These are phyloP conservation scores for Fagopyrum esculentum DNA, from an alignment of 148 eudicot species.

Conservation along the genomic window DNA sequence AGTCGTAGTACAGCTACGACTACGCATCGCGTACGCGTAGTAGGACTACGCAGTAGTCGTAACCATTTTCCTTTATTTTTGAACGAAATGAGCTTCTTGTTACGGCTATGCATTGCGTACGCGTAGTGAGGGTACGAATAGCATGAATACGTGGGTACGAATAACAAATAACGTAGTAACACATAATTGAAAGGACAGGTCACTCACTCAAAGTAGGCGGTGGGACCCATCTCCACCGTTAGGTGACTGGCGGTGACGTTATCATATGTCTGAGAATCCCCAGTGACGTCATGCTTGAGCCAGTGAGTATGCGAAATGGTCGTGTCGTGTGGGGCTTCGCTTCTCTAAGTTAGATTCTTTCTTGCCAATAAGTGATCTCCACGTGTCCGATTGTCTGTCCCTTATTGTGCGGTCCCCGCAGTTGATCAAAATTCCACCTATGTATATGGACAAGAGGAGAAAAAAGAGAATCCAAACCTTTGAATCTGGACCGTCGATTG, in stretches of 20 bases:
- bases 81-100: too few species aligned
- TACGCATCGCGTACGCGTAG: too few species aligned
- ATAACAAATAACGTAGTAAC: not conserved
- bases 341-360: not conserved
- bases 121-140: too few species aligned
- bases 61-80: too few species aligned
- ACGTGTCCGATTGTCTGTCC: not conserved
- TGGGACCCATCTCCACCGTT: not conserved
- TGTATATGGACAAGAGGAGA: not conserved
- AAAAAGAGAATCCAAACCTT: not conserved
- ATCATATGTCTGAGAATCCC: not conserved
- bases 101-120: too few species aligned
- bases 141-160: too few species aligned
- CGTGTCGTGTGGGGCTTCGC: not conserved
- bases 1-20: too few species aligned
- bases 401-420: not conserved
- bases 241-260: not conserved
- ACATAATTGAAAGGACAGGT: not conserved
- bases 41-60: too few species aligned
- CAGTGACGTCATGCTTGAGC: not conserved
- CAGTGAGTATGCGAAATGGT: not conserved
- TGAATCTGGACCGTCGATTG: conserved; percentile 1
- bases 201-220: not conserved
- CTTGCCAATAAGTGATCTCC: not conserved
- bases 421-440: not conserved